These are phyloP conservation scores for Eimeria acervulina DNA, from an alignment of 169 alveolate genomes.

Conservation along the genomic window DNA sequence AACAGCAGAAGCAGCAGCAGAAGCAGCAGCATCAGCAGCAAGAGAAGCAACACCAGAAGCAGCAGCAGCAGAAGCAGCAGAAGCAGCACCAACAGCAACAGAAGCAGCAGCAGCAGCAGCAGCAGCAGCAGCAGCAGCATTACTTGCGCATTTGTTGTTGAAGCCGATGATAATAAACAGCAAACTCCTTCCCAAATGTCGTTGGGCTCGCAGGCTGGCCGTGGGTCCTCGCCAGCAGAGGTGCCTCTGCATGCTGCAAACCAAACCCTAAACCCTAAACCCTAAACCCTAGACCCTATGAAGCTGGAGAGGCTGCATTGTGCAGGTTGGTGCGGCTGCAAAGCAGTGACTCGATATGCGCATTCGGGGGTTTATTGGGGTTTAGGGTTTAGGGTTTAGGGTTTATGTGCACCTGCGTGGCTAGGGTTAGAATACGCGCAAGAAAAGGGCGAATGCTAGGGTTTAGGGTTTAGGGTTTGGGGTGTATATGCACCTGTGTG, in stretches of 20 bases:
- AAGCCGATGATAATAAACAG: conserved; percentile 32
- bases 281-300: neutral
- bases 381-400: conserved; percentile 41
- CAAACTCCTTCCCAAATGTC: conserved; percentile 94
- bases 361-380: neutral
- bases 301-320: neutral
- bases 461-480: conserved; percentile 22
- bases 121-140: neutral
- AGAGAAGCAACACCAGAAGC: neutral
- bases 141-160: conserved; percentile 82
- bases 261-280: conserved; percentile 3
- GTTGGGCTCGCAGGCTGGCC: conserved; percentile 99
- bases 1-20: neutral
- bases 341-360: neutral
- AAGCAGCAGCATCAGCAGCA: neutral
- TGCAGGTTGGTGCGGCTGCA: neutral
- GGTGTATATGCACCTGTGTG: neutral
- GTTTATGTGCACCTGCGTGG: neutral
- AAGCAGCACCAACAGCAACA: neutral
- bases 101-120: conserved; percentile 17
- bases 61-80: neutral
- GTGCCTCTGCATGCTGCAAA: conserved; percentile 90
- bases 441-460: neutral
- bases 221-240: conserved; percentile 97
- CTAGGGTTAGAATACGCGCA: neutral